Evolutionary conservation across 352 stramenopile species (phyloP), one percentile per base, ranked within the genome.

Genomic region (Blastocystis sp.): DNA sequence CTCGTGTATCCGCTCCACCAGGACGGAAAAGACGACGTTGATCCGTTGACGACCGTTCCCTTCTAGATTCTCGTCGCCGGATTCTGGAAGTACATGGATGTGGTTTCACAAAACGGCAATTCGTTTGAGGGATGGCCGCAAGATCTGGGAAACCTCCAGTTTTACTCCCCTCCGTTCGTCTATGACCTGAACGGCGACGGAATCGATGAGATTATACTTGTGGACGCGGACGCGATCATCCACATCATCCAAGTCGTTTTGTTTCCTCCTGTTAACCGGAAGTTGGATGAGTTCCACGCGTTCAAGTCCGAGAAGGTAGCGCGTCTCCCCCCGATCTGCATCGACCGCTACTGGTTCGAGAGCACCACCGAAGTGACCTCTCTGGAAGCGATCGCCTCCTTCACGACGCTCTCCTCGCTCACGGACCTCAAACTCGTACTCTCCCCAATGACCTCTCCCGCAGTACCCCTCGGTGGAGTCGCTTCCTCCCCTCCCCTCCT

Each of bases 301-400:
- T 21, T 81, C 0, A 29, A 65, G 16, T 44, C 8, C 48, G 21
- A 18, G 16, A 36, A 61, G 16, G 27, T 42, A 18, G 61, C 46
- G n/a, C 21, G 2, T 16, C 69, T 81, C 0, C 69, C 69, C 21
- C 27, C 46, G 4, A 32, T 81, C 24, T 42, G 14, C 40, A 44
- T 81, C 14, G 29, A 64, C 18, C 69, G 69, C 34, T 38, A 64
- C n/a, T 81, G 69, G 69, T 81, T 81, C 38, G 69, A 81, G 18
- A 54, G 44, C 11, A 11, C 24, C 2, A 36, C 32, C n/a, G 69
- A 81, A 59, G 51, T 59, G 51, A 3, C 11, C n/a, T 32, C 4
- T 6, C 51, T 59, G n/a, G 18, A 14, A 16, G 51, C n/a, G n/a
- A n/a, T n/a, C n/a, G n/a, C n/a, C n/a, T n/a, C n/a, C n/a, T n/a